Evolutionary conservation across 2,329 filamentous ascomycete species (phyloP).

Genomic region (Cercospora sp.): DNA sequence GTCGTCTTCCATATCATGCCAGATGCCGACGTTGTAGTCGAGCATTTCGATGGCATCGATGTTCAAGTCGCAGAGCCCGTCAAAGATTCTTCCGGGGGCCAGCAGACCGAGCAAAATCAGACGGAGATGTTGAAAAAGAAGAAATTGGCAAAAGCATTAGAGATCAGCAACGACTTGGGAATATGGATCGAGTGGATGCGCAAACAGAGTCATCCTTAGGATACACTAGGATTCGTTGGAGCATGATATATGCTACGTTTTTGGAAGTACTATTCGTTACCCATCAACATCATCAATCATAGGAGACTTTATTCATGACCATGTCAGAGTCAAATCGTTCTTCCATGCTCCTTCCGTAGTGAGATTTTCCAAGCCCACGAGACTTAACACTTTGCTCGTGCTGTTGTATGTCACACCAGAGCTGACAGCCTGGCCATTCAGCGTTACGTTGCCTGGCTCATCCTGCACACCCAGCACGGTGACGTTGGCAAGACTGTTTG

Average conservation of each 20-base stretch:
- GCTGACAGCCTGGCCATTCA: slow-evolving; percentile 52
- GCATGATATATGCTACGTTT: neutral
- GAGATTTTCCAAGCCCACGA: slow-evolving; percentile 52
- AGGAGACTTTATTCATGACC: slow-evolving; percentile 38
- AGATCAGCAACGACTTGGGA: slow-evolving; percentile 51
- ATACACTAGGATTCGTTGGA: neutral
- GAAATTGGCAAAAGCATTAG: slow-evolving; percentile 48
- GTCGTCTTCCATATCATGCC: slow-evolving; percentile 24
- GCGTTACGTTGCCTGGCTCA: slow-evolving; percentile 46
- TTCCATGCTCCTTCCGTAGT: slow-evolving; percentile 59
- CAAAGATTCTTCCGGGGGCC: slow-evolving; percentile 32
- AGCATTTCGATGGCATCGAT: slow-evolving; percentile 8
- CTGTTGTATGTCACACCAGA: slow-evolving; percentile 52
- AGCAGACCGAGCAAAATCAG: slow-evolving; percentile 23
- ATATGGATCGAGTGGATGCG: slow-evolving; percentile 55
- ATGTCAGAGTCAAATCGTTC: slow-evolving; percentile 58
- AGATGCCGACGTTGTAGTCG: slow-evolving; percentile 25
- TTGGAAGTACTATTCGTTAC: neutral
- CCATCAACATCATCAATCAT: neutral
- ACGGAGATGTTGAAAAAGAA: slow-evolving; percentile 31
- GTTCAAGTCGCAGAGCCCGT: slow-evolving; percentile 18
- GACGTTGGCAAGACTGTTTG: slow-evolving; percentile 60
- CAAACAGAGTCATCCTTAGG: neutral
- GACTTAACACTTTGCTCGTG: slow-evolving; percentile 50
- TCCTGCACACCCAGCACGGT: slow-evolving; percentile 60